Evolutionary conservation across 192 early-diverging fungal species (phyloP).

Genomic region (Lunasporangiospora selenospora): DNA sequence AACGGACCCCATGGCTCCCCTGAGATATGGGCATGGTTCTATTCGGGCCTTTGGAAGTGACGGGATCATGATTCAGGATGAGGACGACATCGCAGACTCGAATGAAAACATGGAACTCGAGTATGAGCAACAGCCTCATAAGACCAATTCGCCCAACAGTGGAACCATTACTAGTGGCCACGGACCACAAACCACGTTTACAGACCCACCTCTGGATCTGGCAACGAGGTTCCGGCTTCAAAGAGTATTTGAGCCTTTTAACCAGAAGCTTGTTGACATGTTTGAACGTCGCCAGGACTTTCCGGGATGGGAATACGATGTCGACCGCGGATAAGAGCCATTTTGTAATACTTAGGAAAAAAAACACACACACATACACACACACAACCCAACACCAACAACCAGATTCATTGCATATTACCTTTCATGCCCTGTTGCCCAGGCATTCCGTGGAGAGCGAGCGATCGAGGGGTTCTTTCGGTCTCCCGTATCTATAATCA

Average conservation of each 20-base stretch:
- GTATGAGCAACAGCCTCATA: conserved; percentile 11
- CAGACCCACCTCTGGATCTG: conserved; percentile 44
- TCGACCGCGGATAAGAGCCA: conserved; percentile 51
- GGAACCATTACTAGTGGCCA: not conserved
- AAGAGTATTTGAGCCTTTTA: conserved; percentile 54
- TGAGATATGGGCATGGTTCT: conserved; percentile 25
- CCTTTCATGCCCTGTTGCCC: too few species aligned
- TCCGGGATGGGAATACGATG: conserved; percentile 60
- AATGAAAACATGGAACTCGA: conserved; percentile 26
- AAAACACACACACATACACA: too few species aligned
- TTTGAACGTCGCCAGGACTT: conserved; percentile 56
- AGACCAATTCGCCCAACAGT: not conserved
- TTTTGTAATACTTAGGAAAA: not conserved
- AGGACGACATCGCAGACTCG: conserved; percentile 15
- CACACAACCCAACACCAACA: too few species aligned
- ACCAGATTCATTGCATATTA: too few species aligned
- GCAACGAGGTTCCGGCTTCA: conserved; percentile 56
- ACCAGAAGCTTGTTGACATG: conserved; percentile 51
- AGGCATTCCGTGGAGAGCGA: too few species aligned
- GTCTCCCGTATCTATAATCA: too few species aligned
- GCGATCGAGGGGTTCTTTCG: too few species aligned
- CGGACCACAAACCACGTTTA: not conserved
- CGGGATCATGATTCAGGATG: conserved; percentile 18
- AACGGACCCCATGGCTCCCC: conserved; percentile 39
- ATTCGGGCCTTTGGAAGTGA: conserved; percentile 23